Base-by-base conservation (phyloP, 768 basidiomycete species). In the Rhodotorula diobovata region DNA sequence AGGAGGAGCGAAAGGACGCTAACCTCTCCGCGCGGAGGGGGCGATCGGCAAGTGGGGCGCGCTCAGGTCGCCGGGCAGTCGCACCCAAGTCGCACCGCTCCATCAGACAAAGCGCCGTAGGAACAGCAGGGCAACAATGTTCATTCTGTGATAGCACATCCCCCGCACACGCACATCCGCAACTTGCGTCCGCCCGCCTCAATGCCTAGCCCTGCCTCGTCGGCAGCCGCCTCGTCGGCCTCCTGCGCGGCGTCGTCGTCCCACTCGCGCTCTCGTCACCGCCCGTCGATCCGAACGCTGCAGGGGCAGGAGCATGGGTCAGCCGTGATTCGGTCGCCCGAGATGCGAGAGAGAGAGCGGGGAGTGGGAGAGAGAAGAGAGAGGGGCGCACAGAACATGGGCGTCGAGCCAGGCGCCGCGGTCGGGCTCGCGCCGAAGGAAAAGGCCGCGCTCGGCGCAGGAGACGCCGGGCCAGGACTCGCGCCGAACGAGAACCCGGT, bases 141-240 rank as follows among this genome's bases (percentile, higher is more conserved):
- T n/a, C n/a, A n/a, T n/a, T n/a, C n/a, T n/a, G n/a, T n/a, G n/a
- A n/a, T n/a, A n/a, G n/a, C n/a, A n/a, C n/a, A n/a, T n/a, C n/a
- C n/a, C n/a, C n/a, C n/a, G n/a, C n/a, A n/a, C n/a, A n/a, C n/a
- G n/a, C n/a, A n/a, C n/a, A n/a, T n/a, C n/a, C n/a, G n/a, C n/a
- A n/a, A n/a, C n/a, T n/a, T n/a, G n/a, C n/a, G n/a, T n/a, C n/a
- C n/a, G n/a, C n/a, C n/a, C n/a, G n/a, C n/a, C n/a, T n/a, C n/a
- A n/a, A n/a, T n/a, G n/a, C n/a, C n/a, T n/a, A n/a, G n/a, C 45
- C 15, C 45, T 15, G 45, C 20, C 15, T 46, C 45, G 4, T 53
- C 51, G 58, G 58, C 39, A 59, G 14, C 58, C 58, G 28, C 58
- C 58, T 43, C 5, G n/a, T 45, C 41, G 41, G 23, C 58, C 58